Base-by-base conservation (phyloP, 148 eudicot species). In the Nepenthes mirabilis region DNA sequence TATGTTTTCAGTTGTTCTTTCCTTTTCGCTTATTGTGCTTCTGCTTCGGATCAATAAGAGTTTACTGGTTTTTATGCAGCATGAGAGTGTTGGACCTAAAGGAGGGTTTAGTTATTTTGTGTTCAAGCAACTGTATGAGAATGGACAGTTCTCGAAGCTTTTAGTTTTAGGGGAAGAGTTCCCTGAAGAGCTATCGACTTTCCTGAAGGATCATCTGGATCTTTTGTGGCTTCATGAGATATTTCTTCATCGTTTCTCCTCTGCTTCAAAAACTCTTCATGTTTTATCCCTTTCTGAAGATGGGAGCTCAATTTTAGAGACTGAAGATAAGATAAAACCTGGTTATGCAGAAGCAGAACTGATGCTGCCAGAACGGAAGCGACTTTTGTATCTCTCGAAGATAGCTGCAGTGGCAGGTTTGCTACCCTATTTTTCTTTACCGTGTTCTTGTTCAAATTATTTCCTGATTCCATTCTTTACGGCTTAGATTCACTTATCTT, bases 331-430 rank as follows among this genome's bases (percentile, higher is more conserved):
- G 48, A 64, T 58, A 35, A 71, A 72, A 43, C 60, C 69, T 64
- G 56, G 47, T 14, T 72, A 60, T 60, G 56, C 62, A 60, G 70
- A 65, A 48, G 48, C 61, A 47, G 79, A 72, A 64, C 61, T 66
- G 55, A 78, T 83, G n/a, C 75, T 93, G 77, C 77, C 73, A 23
- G 86, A 79, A 36, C 83, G 96, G 72, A 88, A 78, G 67, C 87
- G 87, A 50, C 66, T 85, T 70, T 79, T 93, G 65, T 75, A 80
- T 61, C 91, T 93, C 45, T 84, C 98, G 50, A 93, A 88, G 79
- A 83, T 93, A 69, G 93, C 98, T 74, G 88, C 95, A 47, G 61
- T 75, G 63, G 96, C 98, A 86, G 98, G 98, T 93, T 73, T 47
- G 67, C 9, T 55, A 23, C 23, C 23, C 23, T 23, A 23, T 23